Evolutionary conservation across 2,329 filamentous ascomycete species (phyloP), one percentile per base, ranked within the genome.

Genomic region (Metarhizium humberi): DNA sequence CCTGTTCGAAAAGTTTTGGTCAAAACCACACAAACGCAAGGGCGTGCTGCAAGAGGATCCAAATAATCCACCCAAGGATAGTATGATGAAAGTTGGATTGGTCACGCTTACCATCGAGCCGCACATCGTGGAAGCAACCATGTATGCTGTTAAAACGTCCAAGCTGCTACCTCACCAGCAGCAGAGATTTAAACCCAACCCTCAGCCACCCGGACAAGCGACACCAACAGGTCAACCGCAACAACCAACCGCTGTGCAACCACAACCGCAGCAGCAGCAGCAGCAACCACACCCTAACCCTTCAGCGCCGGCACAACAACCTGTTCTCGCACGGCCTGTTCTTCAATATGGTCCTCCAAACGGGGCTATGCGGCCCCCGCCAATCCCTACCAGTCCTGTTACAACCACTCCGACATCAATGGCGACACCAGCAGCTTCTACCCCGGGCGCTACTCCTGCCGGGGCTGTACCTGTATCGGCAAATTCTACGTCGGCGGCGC

Each of bases 71-170:
- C 72, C 84, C 58, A 84, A 87, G 69, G 81, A 90, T 49, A 84
- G 79, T 58, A 89, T 90, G 84, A 75, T 79, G 60, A 88, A 85
- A 68, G 79, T 90, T 25, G 89, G 90, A 61, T 81, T 80, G 61
- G 84, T 88, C 58, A 84, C 84, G 38, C 83, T 95, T 58, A 86
- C 83, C 25, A 83, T 92, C 57, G 89, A 92, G 68, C 90, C 90
- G 48, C 88, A 94, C 66, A 81, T 88, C 47, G 82, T 94, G 62
- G 87, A 91, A 61, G 88, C 87, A 16, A 86, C 81, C 50, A 81
- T 91, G 75, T 91, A 79, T 65, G 79, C 81, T 20, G 83, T 90
- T 56, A 87, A 88, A 64, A 85, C 87, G 53, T 75, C 79, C 7
- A 82, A 81, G 60, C 75, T 64, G 29, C 69, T 73, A 42, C 69